Evolutionary conservation across 345 rosid species (phyloP).

Genomic region (Boechera divaricarpa): DNA sequence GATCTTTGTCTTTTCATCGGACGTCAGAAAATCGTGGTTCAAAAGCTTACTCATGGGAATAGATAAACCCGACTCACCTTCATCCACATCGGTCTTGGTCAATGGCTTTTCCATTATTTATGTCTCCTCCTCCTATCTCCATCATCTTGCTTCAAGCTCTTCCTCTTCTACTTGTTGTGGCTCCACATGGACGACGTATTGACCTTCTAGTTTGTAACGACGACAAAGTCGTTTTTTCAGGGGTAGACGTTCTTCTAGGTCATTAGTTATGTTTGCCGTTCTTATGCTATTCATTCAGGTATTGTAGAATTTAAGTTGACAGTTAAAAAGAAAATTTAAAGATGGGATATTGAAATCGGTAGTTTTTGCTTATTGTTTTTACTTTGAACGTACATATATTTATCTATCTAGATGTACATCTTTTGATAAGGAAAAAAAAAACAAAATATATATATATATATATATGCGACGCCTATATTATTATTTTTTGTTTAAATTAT

Average conservation of each 20-base stretch:
- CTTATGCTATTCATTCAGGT: background rate
- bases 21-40: background rate
- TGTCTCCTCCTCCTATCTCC: constrained; percentile 21
- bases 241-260: background rate
- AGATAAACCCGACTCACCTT: constrained; percentile 18
- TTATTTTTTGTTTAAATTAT: background rate
- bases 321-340: background rate
- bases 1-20: constrained; percentile 15
- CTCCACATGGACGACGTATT: background rate
- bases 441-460: too few species aligned
- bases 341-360: background rate
- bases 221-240: constrained; percentile 6
- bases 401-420: background rate
- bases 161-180: constrained; percentile 15
- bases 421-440: background rate
- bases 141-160: background rate
- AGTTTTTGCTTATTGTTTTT: background rate
- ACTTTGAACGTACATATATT: too few species aligned
- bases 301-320: background rate
- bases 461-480: too few species aligned
- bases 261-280: constrained; percentile 7
- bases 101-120: background rate
- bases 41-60: background rate
- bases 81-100: constrained; percentile 14
- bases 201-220: background rate